phyloP scores from a whole-genome alignment of 306 rosid genomes.

The Pueraria montana region DNA sequence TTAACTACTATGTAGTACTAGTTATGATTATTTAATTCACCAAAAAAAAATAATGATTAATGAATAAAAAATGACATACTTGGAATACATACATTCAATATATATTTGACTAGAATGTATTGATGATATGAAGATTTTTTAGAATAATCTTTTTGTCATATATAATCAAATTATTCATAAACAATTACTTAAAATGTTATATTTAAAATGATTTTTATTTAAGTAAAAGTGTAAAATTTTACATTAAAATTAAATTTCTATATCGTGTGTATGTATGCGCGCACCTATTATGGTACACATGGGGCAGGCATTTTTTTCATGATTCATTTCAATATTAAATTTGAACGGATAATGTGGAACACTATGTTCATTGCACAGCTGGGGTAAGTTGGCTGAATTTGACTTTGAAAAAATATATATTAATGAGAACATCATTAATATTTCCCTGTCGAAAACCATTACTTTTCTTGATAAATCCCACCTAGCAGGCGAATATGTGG shows the following conservation, averaged over 20 bases:
- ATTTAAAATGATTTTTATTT: not conserved
- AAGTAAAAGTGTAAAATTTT: too few relatives aligned
- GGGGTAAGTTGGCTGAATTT: constrained; percentile 21
- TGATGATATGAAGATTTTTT: too few relatives aligned
- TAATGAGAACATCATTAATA: not conserved
- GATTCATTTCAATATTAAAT: not conserved
- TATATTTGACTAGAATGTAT: not conserved
- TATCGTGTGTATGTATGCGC: not conserved
- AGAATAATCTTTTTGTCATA: too few relatives aligned
- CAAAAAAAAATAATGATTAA: too few relatives aligned
- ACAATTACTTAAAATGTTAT: not conserved
- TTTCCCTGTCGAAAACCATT: not conserved
- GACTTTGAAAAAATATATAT: constrained; percentile 19
- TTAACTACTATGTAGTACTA: not conserved
- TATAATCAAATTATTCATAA: not conserved
- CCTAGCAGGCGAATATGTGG: constrained; percentile 18
- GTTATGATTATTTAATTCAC: not conserved
- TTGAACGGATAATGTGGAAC: not conserved
- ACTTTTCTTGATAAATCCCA: not conserved
- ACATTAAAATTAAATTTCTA: too few relatives aligned
- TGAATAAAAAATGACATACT: not conserved
- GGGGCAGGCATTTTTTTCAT: not conserved
- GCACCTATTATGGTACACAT: not conserved
- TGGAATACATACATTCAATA: not conserved
- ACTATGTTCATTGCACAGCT: not conserved